Conservation (phyloP, 164 flowering plant species). For the Litsea cubeba region DNA sequence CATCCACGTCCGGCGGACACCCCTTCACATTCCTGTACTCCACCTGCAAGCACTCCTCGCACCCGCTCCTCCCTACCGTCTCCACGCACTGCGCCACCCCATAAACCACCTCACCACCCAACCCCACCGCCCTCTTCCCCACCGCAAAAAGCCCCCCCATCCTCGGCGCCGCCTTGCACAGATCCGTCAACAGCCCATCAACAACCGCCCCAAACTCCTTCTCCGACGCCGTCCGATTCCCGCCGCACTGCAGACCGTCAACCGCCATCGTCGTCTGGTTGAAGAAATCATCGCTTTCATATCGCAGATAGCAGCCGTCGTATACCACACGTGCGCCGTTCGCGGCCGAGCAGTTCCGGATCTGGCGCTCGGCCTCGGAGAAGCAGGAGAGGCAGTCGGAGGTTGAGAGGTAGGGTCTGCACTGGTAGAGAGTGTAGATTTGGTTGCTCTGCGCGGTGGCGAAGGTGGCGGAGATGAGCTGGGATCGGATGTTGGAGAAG, state of each 20-base stretch:
- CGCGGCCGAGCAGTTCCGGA: conserved; percentile 40
- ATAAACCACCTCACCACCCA: conserved; percentile 20
- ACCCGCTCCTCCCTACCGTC: conserved; percentile 31
- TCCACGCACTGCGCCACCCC: conserved; percentile 53
- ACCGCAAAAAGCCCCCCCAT: conserved; percentile 38
- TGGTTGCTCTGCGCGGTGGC: conserved; percentile 37
- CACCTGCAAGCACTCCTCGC: conserved; percentile 41
- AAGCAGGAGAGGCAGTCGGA: conserved; percentile 40
- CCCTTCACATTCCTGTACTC: conserved; percentile 27
- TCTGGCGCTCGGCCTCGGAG: conserved; percentile 21
- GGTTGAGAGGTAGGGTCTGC: conserved; percentile 38
- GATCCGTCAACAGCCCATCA: conserved; percentile 21
- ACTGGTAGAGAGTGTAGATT: conserved; percentile 40
- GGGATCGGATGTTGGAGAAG: conserved; percentile 11
- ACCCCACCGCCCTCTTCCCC: conserved; percentile 13
- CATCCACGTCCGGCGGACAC: conserved; percentile 41
- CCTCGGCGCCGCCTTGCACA: conserved; percentile 34
- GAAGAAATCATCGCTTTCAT: conserved; percentile 43
- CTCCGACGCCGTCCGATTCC: conserved; percentile 24
- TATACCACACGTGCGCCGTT: conserved; percentile 47
- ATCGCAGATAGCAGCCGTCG: conserved; percentile 57
- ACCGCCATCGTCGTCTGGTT: conserved; percentile 40
- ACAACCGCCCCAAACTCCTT: conserved; percentile 15
- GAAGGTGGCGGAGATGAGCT: conserved; percentile 16
- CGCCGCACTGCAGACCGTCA: conserved; percentile 19